phyloP scores from a whole-genome alignment of 495 filamentous ascomycete species.

The Neurospora sp. region DNA sequence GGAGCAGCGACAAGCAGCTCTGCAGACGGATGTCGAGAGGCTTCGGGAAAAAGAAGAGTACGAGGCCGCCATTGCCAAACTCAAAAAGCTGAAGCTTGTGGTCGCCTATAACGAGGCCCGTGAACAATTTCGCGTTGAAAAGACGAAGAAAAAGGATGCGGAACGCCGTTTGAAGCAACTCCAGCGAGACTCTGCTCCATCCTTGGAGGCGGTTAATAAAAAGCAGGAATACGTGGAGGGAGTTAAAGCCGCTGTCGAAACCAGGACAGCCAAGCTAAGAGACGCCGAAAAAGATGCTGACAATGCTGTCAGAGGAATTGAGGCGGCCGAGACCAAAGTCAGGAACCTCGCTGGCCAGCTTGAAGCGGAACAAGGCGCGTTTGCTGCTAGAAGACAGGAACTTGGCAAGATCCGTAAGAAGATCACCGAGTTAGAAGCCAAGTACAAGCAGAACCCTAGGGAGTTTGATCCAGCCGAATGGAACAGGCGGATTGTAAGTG shows the following conservation, averaged over 20 bases:
- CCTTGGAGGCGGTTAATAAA: slow-evolving; percentile 49
- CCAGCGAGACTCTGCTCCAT: slow-evolving; percentile 53
- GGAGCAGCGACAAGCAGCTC: slow-evolving; percentile 63
- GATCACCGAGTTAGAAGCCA: slow-evolving; percentile 33
- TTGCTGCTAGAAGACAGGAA: slow-evolving; percentile 42
- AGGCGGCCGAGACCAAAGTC: slow-evolving; percentile 40
- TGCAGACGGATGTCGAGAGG: slow-evolving; percentile 75
- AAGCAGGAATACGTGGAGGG: slow-evolving; percentile 52
- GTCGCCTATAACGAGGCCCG: slow-evolving; percentile 46
- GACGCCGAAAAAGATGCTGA: slow-evolving; percentile 45
- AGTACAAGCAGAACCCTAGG: slow-evolving; percentile 33
- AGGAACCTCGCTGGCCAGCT: slow-evolving; percentile 45
- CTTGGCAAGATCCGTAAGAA: slow-evolving; percentile 30
- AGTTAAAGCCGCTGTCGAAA: slow-evolving; percentile 38
- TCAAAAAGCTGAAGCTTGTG: slow-evolving; percentile 56
- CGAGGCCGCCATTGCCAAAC: slow-evolving; percentile 50
- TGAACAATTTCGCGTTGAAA: slow-evolving; percentile 33
- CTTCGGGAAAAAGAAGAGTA: slow-evolving; percentile 65
- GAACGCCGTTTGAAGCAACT: slow-evolving; percentile 45
- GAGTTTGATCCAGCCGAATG: slow-evolving; percentile 40
- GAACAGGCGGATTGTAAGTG: slow-evolving; percentile 45
- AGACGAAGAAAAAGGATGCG: slow-evolving; percentile 35
- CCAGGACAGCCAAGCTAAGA: slow-evolving; percentile 41
- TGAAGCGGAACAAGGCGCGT: slow-evolving; percentile 46
- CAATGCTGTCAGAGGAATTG: slow-evolving; percentile 36